Percentiles rank a stretch among this genome's conserved stretches.
Conservation (phyloP, 2,329 filamentous ascomycete genomes). For the Lachnellula arida region DNA sequence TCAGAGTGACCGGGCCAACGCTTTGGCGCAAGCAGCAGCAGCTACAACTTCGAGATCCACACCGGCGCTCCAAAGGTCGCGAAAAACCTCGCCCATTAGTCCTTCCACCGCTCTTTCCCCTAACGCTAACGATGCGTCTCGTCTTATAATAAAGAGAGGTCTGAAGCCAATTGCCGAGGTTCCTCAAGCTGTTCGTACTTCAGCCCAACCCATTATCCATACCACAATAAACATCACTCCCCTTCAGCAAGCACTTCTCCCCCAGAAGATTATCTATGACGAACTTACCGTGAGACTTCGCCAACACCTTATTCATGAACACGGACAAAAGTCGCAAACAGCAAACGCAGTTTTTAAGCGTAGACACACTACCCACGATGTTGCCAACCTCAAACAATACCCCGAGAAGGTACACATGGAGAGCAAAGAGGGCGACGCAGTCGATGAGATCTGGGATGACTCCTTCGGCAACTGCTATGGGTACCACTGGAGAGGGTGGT, state of each 20-base stretch:
- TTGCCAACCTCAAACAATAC: slow-evolving; percentile 81
- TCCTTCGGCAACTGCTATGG: slow-evolving; percentile 76
- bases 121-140: slow-evolving; percentile 38
- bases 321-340: slow-evolving; percentile 87
- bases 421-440: slow-evolving; percentile 51
- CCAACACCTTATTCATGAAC: slow-evolving; percentile 88
- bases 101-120: slow-evolving; percentile 54
- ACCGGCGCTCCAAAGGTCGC: slow-evolving; percentile 53
- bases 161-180: slow-evolving; percentile 39
- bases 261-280: slow-evolving; percentile 94
- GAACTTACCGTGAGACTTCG: slow-evolving; percentile 92
- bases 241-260: slow-evolving; percentile 74
- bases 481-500: slow-evolving; percentile 89
- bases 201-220: slow-evolving; percentile 72
- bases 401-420: slow-evolving; percentile 61
- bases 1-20: slow-evolving; percentile 67
- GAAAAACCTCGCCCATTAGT: slow-evolving; percentile 63
- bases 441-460: slow-evolving; percentile 74
- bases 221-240: slow-evolving; percentile 54
- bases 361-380: slow-evolving; percentile 83
- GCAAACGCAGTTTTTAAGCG: slow-evolving; percentile 86
- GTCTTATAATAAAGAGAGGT: slow-evolving; percentile 48
- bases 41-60: slow-evolving; percentile 47
- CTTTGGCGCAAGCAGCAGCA: slow-evolving; percentile 62
- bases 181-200: slow-evolving; percentile 45